A percentile compares a stretch with the other conserved stretches of the same genome.
Evolutionary conservation across 1,284 basidiomycete genomes (phyloP).

Genomic region (Apiotrichum porosum): DNA sequence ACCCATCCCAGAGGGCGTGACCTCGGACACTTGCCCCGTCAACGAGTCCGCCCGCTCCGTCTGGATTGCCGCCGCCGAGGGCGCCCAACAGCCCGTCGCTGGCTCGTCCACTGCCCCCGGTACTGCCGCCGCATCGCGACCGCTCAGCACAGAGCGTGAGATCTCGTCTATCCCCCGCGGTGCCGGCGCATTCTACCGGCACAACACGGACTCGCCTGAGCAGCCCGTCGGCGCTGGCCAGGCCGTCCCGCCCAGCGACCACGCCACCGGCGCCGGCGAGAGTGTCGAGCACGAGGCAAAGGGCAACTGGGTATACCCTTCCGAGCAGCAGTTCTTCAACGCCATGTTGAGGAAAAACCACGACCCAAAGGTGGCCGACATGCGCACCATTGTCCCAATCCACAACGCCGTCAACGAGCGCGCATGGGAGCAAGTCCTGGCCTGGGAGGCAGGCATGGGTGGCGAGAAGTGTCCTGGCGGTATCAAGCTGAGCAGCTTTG

Average conservation of each 20-base stretch:
- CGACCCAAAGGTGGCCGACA: slow-evolving; percentile 68
- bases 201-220: slow-evolving; percentile 14
- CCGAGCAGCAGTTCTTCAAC: slow-evolving; percentile 90
- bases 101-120: slow-evolving; percentile 50
- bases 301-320: slow-evolving; percentile 94
- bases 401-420: slow-evolving; percentile 99
- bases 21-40: slow-evolving; percentile 69
- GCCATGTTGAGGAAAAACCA: slow-evolving; percentile 94
- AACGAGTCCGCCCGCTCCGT: slow-evolving; percentile 53
- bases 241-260: too few relatives aligned
- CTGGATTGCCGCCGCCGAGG: slow-evolving; percentile 44
- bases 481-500: slow-evolving; percentile 47
- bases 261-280: slow-evolving; percentile 52
- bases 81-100: slow-evolving; percentile 31
- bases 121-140: neutral
- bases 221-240: slow-evolving; percentile 2
- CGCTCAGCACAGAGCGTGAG: slow-evolving; percentile 59
- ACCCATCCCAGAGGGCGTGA: slow-evolving; percentile 28
- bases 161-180: slow-evolving; percentile 80
- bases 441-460: slow-evolving; percentile 80
- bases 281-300: slow-evolving; percentile 20
- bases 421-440: slow-evolving; percentile 84
- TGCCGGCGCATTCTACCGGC: slow-evolving; percentile 11
- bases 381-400: slow-evolving; percentile 94
- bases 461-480: slow-evolving; percentile 72